Conservation (phyloP, 1,284 basidiomycete genomes). For the Trametes sp. region DNA sequence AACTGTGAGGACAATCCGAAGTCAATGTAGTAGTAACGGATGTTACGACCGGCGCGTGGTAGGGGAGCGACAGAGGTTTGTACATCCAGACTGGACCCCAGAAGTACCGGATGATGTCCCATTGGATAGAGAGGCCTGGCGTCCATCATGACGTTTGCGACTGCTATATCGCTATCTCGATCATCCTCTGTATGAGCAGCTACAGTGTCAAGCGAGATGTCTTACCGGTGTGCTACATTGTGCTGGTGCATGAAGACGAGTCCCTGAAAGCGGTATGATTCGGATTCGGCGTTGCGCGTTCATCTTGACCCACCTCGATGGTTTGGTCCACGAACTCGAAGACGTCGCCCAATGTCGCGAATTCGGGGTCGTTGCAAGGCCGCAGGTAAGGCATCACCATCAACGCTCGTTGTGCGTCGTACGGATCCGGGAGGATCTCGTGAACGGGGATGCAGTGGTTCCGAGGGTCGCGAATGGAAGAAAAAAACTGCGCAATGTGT, state of each 20-base stretch:
- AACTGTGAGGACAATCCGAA: too few relatives aligned
- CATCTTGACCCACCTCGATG: constrained; percentile 32
- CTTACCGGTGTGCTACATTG: constrained; percentile 38
- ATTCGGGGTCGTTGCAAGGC: constrained; percentile 33
- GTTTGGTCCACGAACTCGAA: constrained; percentile 40
- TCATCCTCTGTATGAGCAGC: not conserved
- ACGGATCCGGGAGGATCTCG: constrained; percentile 31
- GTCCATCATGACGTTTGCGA: constrained; percentile 36
- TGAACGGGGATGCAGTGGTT: constrained; percentile 34
- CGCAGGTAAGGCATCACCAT: constrained; percentile 40
- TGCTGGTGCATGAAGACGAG: constrained; percentile 36
- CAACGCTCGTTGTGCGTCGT: constrained; percentile 17
- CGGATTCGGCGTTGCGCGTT: too few relatives aligned
- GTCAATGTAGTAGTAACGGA: too few relatives aligned
- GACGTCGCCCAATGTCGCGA: constrained; percentile 35
- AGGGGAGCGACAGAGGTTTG: too few relatives aligned
- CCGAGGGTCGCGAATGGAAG: constrained; percentile 5
- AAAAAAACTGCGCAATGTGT: constrained; percentile 23
- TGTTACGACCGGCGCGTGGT: too few relatives aligned
- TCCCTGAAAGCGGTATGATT: constrained; percentile 26
- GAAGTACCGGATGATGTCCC: not conserved
- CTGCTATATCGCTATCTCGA: constrained; percentile 22
- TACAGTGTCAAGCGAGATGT: not conserved
- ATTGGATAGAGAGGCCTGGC: constrained; percentile 40
- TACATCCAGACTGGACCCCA: too few relatives aligned